Percentiles rank a stretch among this genome's conserved stretches.
These are phyloP conservation scores for Cladosporium sp. DNA, from an alignment of 2,329 filamentous ascomycete genomes.

Conservation along the genomic window DNA sequence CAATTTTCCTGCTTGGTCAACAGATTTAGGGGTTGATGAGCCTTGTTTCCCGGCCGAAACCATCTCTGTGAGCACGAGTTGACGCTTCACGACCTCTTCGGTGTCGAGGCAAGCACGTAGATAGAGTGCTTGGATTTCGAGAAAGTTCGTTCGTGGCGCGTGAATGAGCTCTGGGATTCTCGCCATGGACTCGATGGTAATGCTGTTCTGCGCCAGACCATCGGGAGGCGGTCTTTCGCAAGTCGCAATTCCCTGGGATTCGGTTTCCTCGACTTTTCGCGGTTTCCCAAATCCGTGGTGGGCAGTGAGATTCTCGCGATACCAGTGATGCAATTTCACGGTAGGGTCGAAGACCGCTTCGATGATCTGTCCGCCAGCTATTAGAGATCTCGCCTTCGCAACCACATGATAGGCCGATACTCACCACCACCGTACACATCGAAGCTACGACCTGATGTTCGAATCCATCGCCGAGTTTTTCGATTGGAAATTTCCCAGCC, in stretches of 20 bases:
- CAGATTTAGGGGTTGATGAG: not conserved
- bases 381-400: not conserved
- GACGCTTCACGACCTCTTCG: not conserved
- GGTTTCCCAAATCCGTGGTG: not conserved
- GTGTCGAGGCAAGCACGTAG: not conserved
- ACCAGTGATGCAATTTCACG: constrained; percentile 8
- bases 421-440: constrained; percentile 9
- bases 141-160: not conserved
- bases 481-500: constrained; percentile 3
- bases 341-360: constrained; percentile 9
- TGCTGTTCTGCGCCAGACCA: not conserved
- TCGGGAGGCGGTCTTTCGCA: not conserved
- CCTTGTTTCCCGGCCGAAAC: not conserved
- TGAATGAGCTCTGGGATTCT: constrained; percentile 1
- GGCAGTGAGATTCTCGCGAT: not conserved
- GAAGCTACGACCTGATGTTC: constrained; percentile 6
- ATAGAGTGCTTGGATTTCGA: constrained; percentile 6
- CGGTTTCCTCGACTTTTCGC: not conserved
- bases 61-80: not conserved
- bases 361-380: not conserved
- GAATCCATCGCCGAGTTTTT: not conserved
- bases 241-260: not conserved
- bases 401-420: not conserved
- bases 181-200: not conserved
- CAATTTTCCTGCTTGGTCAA: not conserved